phyloP scores from a whole-genome alignment of 2,329 filamentous ascomycete species.

The Zelopaecilomyces penicillatus region DNA sequence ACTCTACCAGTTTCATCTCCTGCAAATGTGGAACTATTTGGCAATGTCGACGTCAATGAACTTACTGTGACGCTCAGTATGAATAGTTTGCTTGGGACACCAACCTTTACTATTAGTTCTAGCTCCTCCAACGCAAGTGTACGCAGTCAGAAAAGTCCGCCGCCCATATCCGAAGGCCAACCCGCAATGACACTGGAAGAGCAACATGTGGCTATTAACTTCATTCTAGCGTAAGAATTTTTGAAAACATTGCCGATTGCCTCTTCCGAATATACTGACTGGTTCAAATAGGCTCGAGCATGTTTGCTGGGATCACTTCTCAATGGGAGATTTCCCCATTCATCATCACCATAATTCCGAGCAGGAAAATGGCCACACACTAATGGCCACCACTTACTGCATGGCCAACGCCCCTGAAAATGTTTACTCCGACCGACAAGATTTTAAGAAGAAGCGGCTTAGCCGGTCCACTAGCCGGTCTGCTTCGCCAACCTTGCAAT shows the following conservation, averaged over 20 bases:
- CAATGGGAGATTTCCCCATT: slow-evolving; percentile 29
- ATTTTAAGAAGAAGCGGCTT: background rate
- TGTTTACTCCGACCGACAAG: slow-evolving; percentile 21
- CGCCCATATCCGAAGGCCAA: slow-evolving; percentile 15
- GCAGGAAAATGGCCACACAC: slow-evolving; percentile 30
- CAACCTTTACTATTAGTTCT: slow-evolving; percentile 34
- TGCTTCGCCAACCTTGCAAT: slow-evolving; percentile 22
- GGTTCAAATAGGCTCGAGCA: slow-evolving; percentile 36
- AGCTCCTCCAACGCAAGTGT: slow-evolving; percentile 14
- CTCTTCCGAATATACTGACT: slow-evolving; percentile 1
- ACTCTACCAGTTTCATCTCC: slow-evolving; percentile 5
- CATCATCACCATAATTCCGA: slow-evolving; percentile 20
- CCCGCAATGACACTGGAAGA: slow-evolving; percentile 24
- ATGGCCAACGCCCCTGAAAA: slow-evolving; percentile 30
- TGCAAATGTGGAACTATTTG: slow-evolving; percentile 20
- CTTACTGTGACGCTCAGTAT: slow-evolving; percentile 34
- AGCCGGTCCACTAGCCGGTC: slow-evolving; percentile 8
- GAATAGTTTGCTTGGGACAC: slow-evolving; percentile 32
- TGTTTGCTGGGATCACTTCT: slow-evolving; percentile 44
- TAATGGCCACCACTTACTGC: slow-evolving; percentile 36
- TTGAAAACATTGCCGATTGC: background rate
- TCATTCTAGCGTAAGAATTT: slow-evolving; percentile 42
- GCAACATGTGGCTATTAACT: slow-evolving; percentile 41
- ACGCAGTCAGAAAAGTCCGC: slow-evolving; percentile 13
- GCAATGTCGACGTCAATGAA: slow-evolving; percentile 27